A percentile compares a stretch with the other conserved stretches of the same genome.
phyloP scores from a whole-genome alignment of 352 stramenopile species.

The Nothophytophthora sp. region DNA sequence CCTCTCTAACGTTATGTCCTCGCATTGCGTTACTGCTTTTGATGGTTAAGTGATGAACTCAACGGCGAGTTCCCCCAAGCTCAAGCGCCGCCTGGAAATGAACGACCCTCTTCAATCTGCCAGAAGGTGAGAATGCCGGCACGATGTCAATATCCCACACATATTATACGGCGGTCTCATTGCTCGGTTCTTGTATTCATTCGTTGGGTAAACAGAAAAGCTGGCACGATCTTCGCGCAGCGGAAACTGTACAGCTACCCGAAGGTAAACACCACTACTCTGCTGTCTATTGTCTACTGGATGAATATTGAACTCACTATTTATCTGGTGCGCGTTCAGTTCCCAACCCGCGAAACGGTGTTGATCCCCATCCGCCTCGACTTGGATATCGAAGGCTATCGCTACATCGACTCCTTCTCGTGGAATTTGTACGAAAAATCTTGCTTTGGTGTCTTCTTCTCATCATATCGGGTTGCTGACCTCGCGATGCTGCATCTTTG shows the following conservation, averaged over 20 bases:
- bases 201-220: constrained; percentile 17
- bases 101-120: constrained; percentile 38
- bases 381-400: constrained; percentile 77
- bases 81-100: constrained; percentile 67
- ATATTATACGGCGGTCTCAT: background rate
- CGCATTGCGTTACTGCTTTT: background rate
- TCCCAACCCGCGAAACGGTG: constrained; percentile 45
- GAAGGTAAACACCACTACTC: constrained; percentile 34
- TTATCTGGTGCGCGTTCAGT: too few relatives aligned
- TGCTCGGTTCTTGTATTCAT: background rate
- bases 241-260: constrained; percentile 75
- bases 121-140: constrained; percentile 37
- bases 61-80: constrained; percentile 60
- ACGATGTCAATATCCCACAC: background rate
- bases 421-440: constrained; percentile 63
- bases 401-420: constrained; percentile 82
- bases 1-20: background rate
- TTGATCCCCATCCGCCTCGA: constrained; percentile 77
- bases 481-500: background rate
- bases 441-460: background rate
- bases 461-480: constrained; percentile 5
- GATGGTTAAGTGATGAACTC: constrained; percentile 41
- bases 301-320: too few relatives aligned
- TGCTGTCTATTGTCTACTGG: background rate
- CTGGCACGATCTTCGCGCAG: constrained; percentile 40